Conservation (phyloP, 1,139 yeast species). For the Kodamaea fungicola region DNA sequence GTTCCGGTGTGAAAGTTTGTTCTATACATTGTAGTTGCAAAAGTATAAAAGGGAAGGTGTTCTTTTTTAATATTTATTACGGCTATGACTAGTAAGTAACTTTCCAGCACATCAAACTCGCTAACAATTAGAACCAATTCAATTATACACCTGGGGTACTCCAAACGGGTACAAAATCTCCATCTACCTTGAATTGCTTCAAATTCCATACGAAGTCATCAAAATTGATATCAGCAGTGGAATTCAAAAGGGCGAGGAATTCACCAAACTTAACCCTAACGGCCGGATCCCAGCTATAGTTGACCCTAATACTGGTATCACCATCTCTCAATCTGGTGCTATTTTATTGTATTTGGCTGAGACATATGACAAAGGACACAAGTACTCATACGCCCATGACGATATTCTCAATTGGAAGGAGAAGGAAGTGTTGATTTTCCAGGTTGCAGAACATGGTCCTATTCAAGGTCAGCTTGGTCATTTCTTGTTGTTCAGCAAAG, state of each 20-base stretch:
- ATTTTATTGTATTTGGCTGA: slow-evolving; percentile 54
- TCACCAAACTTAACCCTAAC: slow-evolving; percentile 52
- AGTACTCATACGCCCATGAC: slow-evolving; percentile 43
- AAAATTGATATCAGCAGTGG: slow-evolving; percentile 34
- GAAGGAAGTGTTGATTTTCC: slow-evolving; percentile 51
- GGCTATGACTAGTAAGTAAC: too few relatives aligned
- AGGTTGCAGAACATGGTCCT: slow-evolving; percentile 59
- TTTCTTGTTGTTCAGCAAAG: slow-evolving; percentile 41
- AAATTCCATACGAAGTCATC: slow-evolving; percentile 44
- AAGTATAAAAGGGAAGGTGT: too few relatives aligned
- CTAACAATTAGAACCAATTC: slow-evolving; percentile 1
- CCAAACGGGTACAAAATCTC: slow-evolving; percentile 57
- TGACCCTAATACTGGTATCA: slow-evolving; percentile 40
- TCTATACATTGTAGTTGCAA: too few relatives aligned
- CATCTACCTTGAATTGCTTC: slow-evolving; percentile 44
- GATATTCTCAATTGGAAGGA: slow-evolving; percentile 47
- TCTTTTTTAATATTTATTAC: too few relatives aligned
- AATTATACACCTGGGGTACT: slow-evolving; percentile 40
- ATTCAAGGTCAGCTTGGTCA: slow-evolving; percentile 58
- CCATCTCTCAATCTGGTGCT: slow-evolving; percentile 56
- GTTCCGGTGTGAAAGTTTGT: too few relatives aligned
- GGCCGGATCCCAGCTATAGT: slow-evolving; percentile 59
- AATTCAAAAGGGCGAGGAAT: slow-evolving; percentile 55
- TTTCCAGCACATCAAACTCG: too few relatives aligned
- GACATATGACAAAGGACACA: slow-evolving; percentile 51